phyloP scores from a whole-genome alignment of 2,329 filamentous ascomycete species.

The Rutstroemia sp. region DNA sequence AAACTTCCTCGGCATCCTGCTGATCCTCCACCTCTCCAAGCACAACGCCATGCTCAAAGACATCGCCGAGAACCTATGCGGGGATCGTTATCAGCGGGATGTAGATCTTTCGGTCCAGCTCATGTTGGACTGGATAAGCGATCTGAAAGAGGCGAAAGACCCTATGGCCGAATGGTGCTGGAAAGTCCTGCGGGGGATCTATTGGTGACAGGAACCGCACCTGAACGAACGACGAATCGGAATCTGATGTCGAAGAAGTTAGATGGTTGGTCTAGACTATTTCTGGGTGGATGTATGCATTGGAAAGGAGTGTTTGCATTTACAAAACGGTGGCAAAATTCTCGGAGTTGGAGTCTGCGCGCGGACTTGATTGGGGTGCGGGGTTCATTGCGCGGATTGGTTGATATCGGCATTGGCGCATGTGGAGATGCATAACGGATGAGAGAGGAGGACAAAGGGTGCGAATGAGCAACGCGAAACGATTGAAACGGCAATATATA shows the following conservation, averaged over 20 bases:
- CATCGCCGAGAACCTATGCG: constrained; percentile 43
- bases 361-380: too few species aligned
- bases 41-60: constrained; percentile 42
- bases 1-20: constrained; percentile 50
- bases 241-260: background rate
- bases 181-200: constrained; percentile 25
- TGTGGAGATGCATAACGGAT: background rate
- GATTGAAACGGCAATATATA: background rate
- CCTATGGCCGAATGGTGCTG: constrained; percentile 44
- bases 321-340: too few species aligned
- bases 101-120: constrained; percentile 41
- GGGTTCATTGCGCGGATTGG: too few species aligned
- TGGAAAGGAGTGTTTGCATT: too few species aligned
- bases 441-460: background rate
- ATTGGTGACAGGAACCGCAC: constrained; percentile 3
- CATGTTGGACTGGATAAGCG: constrained; percentile 53
- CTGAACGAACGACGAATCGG: background rate
- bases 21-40: constrained; percentile 47
- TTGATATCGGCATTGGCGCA: background rate
- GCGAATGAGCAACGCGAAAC: background rate
- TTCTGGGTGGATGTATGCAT: too few species aligned
- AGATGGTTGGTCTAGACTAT: background rate
- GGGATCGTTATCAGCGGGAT: constrained; percentile 42
- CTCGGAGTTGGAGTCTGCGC: too few species aligned
- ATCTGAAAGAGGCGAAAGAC: constrained; percentile 45